Conservation (phyloP, 139 green algal species). For the Chlorella sp. region DNA sequence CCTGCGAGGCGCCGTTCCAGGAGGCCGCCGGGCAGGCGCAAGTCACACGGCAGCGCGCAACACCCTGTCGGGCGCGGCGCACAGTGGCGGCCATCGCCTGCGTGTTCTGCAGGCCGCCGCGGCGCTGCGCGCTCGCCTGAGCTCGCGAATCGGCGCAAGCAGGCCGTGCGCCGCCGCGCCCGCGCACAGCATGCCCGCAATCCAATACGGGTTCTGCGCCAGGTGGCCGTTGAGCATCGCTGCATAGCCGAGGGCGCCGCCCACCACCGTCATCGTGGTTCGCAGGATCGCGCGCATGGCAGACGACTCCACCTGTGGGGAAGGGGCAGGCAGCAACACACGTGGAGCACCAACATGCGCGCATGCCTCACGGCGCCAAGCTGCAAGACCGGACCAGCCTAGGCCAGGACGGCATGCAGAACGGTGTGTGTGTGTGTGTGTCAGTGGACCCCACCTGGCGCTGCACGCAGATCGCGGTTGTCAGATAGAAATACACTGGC, state of each 20-base stretch:
- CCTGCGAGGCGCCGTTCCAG: background rate
- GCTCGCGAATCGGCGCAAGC: slow-evolving; percentile 2
- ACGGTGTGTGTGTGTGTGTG: no score
- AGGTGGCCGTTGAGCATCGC: slow-evolving; percentile 30
- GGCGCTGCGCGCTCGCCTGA: background rate
- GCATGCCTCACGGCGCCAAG: no score
- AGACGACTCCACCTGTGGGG: slow-evolving; percentile 25
- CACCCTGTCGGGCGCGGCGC: background rate
- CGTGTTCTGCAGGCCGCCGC: no score
- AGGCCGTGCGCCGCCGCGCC: slow-evolving; percentile 7
- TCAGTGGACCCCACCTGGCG: no score
- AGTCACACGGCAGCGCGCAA: background rate
- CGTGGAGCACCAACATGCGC: no score
- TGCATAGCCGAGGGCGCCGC: slow-evolving; percentile 6
- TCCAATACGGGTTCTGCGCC: slow-evolving; percentile 22
- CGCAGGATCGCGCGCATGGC: slow-evolving; percentile 19
- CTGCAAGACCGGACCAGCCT: no score
- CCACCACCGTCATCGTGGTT: slow-evolving; percentile 16
- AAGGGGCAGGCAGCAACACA: background rate
- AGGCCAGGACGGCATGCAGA: no score
- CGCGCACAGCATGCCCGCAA: background rate
- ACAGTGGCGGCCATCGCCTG: background rate
- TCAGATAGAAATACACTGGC: slow-evolving; percentile 34
- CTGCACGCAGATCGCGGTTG: slow-evolving; percentile 34
- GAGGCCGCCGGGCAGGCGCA: background rate